phyloP scores from a whole-genome alignment of 306 rosid genomes.

The Aeschynomene evenia region DNA sequence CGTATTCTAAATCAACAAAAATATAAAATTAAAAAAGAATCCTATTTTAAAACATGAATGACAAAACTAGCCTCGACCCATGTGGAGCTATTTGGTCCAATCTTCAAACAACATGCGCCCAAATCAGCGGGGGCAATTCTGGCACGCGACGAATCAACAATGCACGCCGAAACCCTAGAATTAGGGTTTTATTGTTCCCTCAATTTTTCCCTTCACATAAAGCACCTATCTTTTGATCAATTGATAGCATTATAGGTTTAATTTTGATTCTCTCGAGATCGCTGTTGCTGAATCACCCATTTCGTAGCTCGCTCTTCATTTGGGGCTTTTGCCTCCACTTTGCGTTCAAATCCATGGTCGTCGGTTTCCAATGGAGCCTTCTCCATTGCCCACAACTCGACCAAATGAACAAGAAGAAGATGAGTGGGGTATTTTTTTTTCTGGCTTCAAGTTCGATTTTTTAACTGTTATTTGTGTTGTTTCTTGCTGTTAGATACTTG shows the following conservation, averaged over 20 bases:
- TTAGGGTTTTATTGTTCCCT: conserved; percentile 44
- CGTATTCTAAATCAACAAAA: too few species aligned
- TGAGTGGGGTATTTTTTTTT: conserved; percentile 75
- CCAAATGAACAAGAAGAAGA: conserved; percentile 58
- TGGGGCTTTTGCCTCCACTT: conserved; percentile 83
- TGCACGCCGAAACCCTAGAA: conserved; percentile 31
- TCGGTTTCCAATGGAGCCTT: conserved; percentile 75
- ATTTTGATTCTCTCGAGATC: conserved; percentile 15
- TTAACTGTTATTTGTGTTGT: not conserved
- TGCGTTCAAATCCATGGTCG: conserved; percentile 74
- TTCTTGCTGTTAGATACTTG: not conserved
- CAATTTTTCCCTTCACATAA: conserved; percentile 17
- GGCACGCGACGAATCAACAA: not conserved
- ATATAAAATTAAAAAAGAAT: not conserved
- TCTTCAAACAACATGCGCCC: not conserved
- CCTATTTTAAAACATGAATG: not conserved
- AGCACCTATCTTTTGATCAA: conserved; percentile 21
- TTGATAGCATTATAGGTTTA: not conserved
- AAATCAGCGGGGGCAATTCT: conserved; percentile 33
- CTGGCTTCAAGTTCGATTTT: not conserved
- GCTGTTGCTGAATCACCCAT: conserved; percentile 1
- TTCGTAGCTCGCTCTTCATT: conserved; percentile 30
- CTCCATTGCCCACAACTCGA: conserved; percentile 53
- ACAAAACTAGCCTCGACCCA: conserved; percentile 24
- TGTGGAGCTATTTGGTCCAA: not conserved